phyloP scores from a whole-genome alignment of 2,329 filamentous ascomycete species.

The Colletotrichum cordylinicola region DNA sequence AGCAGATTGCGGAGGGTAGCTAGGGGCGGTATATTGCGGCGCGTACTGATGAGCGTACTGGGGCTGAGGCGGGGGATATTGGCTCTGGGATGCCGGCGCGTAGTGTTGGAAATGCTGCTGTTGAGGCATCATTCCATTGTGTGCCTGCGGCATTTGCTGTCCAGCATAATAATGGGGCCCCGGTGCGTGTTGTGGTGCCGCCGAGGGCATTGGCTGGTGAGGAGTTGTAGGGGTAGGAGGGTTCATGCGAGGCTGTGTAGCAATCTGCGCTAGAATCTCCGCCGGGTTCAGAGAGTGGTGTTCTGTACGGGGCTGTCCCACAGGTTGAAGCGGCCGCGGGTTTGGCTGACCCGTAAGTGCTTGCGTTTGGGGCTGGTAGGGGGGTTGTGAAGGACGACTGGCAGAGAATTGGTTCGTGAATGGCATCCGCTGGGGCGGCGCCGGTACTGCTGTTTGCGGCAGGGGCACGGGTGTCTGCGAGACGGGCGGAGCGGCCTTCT shows the following conservation, averaged over 20 bases:
- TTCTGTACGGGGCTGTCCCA: neutral
- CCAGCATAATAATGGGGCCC: neutral
- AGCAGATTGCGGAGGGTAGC: neutral
- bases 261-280: slow-evolving; percentile 16
- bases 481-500: neutral
- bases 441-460: neutral
- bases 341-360: neutral
- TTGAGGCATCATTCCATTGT: neutral
- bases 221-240: slow-evolving; percentile 9
- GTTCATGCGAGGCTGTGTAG: slow-evolving; percentile 18
- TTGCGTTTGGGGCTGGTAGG: neutral
- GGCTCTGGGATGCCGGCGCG: neutral
- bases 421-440: slow-evolving; percentile 1
- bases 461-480: neutral
- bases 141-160: neutral
- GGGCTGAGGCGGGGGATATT: slow-evolving; percentile 15
- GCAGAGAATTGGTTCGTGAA: slow-evolving; percentile 9
- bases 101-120: neutral
- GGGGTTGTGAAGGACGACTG: neutral
- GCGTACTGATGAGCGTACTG: neutral
- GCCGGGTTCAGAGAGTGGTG: slow-evolving; percentile 16
- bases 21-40: neutral
- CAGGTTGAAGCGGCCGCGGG: neutral
- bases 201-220: neutral
- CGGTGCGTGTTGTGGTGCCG: neutral